Base-by-base conservation (phyloP, 2,329 filamentous ascomycete genomes). In the Fusarium sp. region DNA sequence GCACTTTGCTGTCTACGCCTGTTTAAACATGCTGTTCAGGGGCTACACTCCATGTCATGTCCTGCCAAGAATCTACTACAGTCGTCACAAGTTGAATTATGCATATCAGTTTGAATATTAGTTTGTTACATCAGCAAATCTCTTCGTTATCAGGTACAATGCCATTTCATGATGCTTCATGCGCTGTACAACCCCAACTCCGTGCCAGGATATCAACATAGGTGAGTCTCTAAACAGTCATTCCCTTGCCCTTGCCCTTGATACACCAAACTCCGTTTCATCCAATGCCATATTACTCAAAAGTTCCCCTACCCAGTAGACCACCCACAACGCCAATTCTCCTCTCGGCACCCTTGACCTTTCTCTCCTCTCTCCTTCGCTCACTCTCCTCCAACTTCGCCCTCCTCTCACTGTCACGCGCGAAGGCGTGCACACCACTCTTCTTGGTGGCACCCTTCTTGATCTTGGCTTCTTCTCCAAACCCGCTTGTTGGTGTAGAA, bases 351-450 rank as follows among this genome's bases (percentile, higher is more conserved):
- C 89, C 89, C 80, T 86, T 88, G 64, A 86, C 85, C 84, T 89
- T 89, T 81, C 83, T 89, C 79, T 87, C 86, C 83, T 91, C 88
- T 69, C 90, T 85, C 78, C 88, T 85, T 79, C 86, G 86, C 83
- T 92, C 90, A 57, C 82, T 87, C 82, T 92, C 88, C 35, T 87
- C 84, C 59, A 92, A 79, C 70, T 85, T 86, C 16, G 88, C 88
- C 60, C 85, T 83, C 63, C 88, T 84, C 80, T 92, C 90, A 62
- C 83, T 90, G 81, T 91, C 89, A 31, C 90, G 83, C 10, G 89
- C 89, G 74, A 92, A 90, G 69, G 87, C 90, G 77, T 89, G 88
- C 68, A 92, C 84, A 22, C 90, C 90, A 31, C 89, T 91, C 76
- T 85, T 85, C 85, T 90, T 91, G 64, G 88, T 86, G 3, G 89